phyloP scores from a whole-genome alignment of 768 basidiomycete genomes.

The Amanita pseudoporphyria region DNA sequence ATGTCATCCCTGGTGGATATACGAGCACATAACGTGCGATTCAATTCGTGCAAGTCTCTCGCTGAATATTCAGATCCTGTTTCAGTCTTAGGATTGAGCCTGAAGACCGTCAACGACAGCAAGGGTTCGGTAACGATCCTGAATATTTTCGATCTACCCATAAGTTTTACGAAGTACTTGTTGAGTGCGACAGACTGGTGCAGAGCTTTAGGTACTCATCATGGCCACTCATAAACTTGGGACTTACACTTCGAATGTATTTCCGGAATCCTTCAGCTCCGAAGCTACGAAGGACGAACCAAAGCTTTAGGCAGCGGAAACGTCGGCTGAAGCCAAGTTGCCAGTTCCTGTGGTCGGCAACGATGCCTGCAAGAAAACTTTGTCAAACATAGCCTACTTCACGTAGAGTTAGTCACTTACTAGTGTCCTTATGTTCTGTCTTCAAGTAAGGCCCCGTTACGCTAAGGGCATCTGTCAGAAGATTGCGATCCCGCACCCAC shows the following conservation, averaged over 20 bases:
- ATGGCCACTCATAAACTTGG: no score
- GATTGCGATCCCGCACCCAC: conserved; percentile 69
- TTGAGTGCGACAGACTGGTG: conserved; percentile 55
- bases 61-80: conserved; percentile 11
- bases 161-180: conserved; percentile 44
- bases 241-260: conserved; percentile 57
- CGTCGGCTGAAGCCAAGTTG: conserved; percentile 76
- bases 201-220: no score
- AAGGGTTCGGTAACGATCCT: conserved; percentile 61
- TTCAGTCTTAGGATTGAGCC: conserved; percentile 34
- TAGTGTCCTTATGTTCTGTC: conserved; percentile 69
- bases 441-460: conserved; percentile 80
- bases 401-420: conserved; percentile 20
- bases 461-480: conserved; percentile 74
- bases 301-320: conserved; percentile 85
- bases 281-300: conserved; percentile 84
- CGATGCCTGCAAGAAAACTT: conserved; percentile 37
- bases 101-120: conserved; percentile 71
- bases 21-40: conserved; percentile 48
- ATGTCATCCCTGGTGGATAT: conserved; percentile 56
- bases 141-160: conserved; percentile 43
- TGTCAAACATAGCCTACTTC: not conserved
- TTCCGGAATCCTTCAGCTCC: conserved; percentile 72
- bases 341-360: conserved; percentile 87
- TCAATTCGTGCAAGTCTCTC: conserved; percentile 52